Conservation (phyloP, 2,329 filamentous ascomycete species). For the Colletotrichum somersetense region DNA sequence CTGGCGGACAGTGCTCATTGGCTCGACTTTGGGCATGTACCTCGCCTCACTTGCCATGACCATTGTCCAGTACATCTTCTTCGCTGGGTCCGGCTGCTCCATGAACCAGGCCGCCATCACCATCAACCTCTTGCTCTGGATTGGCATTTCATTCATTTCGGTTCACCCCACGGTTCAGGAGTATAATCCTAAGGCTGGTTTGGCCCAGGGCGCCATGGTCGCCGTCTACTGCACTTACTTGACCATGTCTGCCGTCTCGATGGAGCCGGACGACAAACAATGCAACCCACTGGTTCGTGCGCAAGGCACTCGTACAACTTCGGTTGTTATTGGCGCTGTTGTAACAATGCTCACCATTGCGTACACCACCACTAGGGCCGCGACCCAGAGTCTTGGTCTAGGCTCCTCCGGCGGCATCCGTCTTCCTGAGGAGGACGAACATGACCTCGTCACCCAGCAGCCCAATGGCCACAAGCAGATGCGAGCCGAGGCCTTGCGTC, state of each 20-base stretch:
- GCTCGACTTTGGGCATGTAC: slow-evolving; percentile 95
- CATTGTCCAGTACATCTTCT: slow-evolving; percentile 97
- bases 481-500: slow-evolving; percentile 90
- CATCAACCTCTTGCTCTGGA: slow-evolving; percentile 87
- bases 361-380: slow-evolving; percentile 96
- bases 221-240: slow-evolving; percentile 98
- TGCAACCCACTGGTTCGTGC: slow-evolving; percentile 94
- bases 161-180: slow-evolving; percentile 93
- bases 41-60: slow-evolving; percentile 92
- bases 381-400: slow-evolving; percentile 87
- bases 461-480: slow-evolving; percentile 86
- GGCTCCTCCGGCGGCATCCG: slow-evolving; percentile 70
- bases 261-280: slow-evolving; percentile 94
- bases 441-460: slow-evolving; percentile 89
- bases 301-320: slow-evolving; percentile 88
- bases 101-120: slow-evolving; percentile 99
- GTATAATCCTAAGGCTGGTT: slow-evolving; percentile 90
- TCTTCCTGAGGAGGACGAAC: slow-evolving; percentile 80
- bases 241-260: slow-evolving; percentile 97
- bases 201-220: slow-evolving; percentile 98
- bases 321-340: slow-evolving; percentile 91
- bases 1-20: slow-evolving; percentile 90
- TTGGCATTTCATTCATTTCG: slow-evolving; percentile 85
- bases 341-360: slow-evolving; percentile 97
- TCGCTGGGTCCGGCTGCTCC: slow-evolving; percentile 81